A percentile compares a stretch with the other conserved stretches of the same genome.
phyloP scores from a whole-genome alignment of 2,329 filamentous ascomycete genomes.

The Alternaria angustiovoidea region DNA sequence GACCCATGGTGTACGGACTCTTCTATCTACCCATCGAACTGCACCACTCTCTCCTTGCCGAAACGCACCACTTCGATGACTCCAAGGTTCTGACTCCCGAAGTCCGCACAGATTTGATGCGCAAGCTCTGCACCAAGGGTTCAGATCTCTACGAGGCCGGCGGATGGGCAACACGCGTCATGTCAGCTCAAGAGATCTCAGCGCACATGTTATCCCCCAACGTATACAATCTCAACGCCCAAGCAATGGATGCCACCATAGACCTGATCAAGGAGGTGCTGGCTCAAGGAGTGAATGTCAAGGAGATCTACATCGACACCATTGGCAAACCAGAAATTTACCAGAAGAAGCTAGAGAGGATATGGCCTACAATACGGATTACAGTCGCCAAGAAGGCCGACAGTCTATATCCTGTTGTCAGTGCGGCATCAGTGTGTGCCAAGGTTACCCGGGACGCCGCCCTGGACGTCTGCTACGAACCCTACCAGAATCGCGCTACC shows the following conservation, averaged over 20 bases:
- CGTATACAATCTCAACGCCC: slow-evolving; percentile 90
- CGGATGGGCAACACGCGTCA: slow-evolving; percentile 82
- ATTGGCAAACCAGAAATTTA: slow-evolving; percentile 84
- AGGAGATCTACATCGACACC: slow-evolving; percentile 94
- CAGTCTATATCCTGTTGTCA: slow-evolving; percentile 89
- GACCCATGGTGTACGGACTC: slow-evolving; percentile 72
- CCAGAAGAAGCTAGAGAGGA: slow-evolving; percentile 80
- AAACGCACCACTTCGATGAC: slow-evolving; percentile 89
- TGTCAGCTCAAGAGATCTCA: slow-evolving; percentile 85
- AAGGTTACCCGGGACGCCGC: slow-evolving; percentile 95
- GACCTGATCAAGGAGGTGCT: slow-evolving; percentile 81
- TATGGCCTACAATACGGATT: slow-evolving; percentile 74
- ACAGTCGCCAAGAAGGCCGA: slow-evolving; percentile 78
- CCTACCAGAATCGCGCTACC: slow-evolving; percentile 48
- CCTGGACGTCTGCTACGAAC: slow-evolving; percentile 77
- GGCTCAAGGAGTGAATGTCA: slow-evolving; percentile 79
- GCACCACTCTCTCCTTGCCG: slow-evolving; percentile 76
- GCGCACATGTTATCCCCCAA: slow-evolving; percentile 76
- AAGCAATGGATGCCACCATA: slow-evolving; percentile 92
- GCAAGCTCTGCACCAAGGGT: slow-evolving; percentile 71
- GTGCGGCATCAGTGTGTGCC: slow-evolving; percentile 90
- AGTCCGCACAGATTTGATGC: slow-evolving; percentile 78
- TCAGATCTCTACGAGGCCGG: slow-evolving; percentile 69
- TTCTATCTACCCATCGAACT: slow-evolving; percentile 75
- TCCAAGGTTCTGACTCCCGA: slow-evolving; percentile 86